Evolutionary conservation across 108 stramenopile species (phyloP).

Genomic region (Conticribra guillardii): DNA sequence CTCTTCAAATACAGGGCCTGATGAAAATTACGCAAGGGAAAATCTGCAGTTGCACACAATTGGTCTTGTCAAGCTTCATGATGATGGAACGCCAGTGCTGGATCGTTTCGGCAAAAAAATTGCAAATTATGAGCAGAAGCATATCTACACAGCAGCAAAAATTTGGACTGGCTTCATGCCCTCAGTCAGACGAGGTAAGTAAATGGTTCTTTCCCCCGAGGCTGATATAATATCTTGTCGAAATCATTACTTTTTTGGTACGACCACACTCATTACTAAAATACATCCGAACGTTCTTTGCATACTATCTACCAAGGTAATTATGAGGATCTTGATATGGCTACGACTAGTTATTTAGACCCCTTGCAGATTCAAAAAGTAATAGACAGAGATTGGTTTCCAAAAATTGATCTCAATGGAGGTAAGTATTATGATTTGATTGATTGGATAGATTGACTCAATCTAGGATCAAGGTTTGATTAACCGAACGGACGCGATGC

Average conservation of each 20-base stretch:
- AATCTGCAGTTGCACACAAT: slow-evolving; percentile 65
- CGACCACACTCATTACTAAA: no score
- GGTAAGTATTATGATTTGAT: slow-evolving; percentile 27
- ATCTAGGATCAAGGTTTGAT: no score
- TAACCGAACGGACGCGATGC: no score
- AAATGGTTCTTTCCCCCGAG: no score
- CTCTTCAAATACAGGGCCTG: slow-evolving; percentile 19
- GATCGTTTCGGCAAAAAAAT: slow-evolving; percentile 43
- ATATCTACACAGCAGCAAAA: slow-evolving; percentile 50
- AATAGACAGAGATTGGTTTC: slow-evolving; percentile 37
- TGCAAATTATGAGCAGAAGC: slow-evolving; percentile 51
- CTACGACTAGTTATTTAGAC: slow-evolving; percentile 38
- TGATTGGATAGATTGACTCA: no score
- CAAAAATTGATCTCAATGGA: slow-evolving; percentile 36
- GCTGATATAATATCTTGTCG: no score
- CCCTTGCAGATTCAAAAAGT: slow-evolving; percentile 37
- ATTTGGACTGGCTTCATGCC: slow-evolving; percentile 56
- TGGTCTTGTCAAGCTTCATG: slow-evolving; percentile 50
- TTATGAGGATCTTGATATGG: slow-evolving; percentile 39
- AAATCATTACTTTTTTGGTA: no score
- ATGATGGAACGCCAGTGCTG: slow-evolving; percentile 51
- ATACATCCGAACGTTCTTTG: no score
- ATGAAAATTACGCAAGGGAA: slow-evolving; percentile 69
- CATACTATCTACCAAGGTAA: no score
- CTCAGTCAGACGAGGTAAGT: slow-evolving; percentile 10